These are phyloP conservation scores for Dichotomocladium elegans DNA, from an alignment of 371 early-diverging fungal genomes.

Conservation along the genomic window DNA sequence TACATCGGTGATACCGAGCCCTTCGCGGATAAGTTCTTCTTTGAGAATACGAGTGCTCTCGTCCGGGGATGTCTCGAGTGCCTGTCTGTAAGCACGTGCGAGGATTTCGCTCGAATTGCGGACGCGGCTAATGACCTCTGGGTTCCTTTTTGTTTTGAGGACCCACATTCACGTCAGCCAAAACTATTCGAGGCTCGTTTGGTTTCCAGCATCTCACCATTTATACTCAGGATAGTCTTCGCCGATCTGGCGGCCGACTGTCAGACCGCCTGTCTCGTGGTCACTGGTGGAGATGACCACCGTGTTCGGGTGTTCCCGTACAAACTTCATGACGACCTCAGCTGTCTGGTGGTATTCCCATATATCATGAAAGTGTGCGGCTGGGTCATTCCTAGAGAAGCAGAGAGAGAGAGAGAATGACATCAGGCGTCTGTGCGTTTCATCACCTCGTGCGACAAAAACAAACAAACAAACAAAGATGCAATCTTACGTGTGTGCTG, in stretches of 20 bases:
- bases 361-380: conserved; percentile 73
- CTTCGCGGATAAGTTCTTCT: conserved; percentile 39
- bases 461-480: conserved; percentile 5
- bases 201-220: conserved; percentile 35
- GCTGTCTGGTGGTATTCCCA: conserved; percentile 66
- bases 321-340: conserved; percentile 54
- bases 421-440: too few species aligned
- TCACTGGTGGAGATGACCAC: conserved; percentile 69
- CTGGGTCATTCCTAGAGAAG: conserved; percentile 68
- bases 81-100: conserved; percentile 10
- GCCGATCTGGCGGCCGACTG: conserved; percentile 47
- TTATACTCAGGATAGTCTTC: conserved; percentile 63
- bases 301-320: conserved; percentile 60
- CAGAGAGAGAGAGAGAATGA: too few species aligned
- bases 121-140: conserved; percentile 54
- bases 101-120: conserved; percentile 50
- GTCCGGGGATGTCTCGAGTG: neutral
- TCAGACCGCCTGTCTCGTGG: conserved; percentile 58
- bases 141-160: conserved; percentile 28
- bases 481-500: conserved; percentile 57
- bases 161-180: neutral
- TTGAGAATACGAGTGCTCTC: conserved; percentile 13
- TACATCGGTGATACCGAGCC: conserved; percentile 57
- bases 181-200: neutral
- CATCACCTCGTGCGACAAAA: neutral